Evolutionary conservation across 2,329 filamentous ascomycete genomes (phyloP).

Genomic region (Westerdykella ornata): DNA sequence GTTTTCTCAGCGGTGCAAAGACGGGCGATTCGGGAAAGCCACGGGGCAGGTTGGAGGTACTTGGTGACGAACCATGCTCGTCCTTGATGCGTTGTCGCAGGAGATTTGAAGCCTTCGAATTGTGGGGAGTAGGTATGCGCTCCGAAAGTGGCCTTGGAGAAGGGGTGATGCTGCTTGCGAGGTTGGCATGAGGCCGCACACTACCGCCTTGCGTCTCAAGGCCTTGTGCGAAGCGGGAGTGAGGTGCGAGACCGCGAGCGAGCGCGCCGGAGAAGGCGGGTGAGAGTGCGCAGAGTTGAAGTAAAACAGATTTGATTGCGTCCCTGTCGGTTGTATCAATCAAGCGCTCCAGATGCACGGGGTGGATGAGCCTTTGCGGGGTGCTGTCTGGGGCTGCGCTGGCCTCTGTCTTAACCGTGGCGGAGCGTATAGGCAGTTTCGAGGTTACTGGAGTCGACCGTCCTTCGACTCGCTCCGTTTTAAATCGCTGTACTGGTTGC

Average conservation of each 20-base stretch:
- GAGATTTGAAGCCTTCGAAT: background rate
- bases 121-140: background rate
- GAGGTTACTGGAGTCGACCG: no score
- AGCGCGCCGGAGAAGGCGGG: conserved; percentile 30
- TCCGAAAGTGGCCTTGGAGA: background rate
- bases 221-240: conserved; percentile 22
- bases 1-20: no score
- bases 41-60: no score
- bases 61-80: no score
- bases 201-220: conserved; percentile 5
- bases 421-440: no score
- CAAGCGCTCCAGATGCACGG: conserved; percentile 23
- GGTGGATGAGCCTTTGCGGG: conserved; percentile 11
- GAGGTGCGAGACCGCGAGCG: conserved; percentile 26
- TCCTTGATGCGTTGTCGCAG: background rate
- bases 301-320: conserved; percentile 17
- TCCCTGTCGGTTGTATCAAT: conserved; percentile 17
- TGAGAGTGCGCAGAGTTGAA: conserved; percentile 26
- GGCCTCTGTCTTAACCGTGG: no score
- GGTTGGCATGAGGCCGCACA: no score
- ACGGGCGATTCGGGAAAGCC: no score
- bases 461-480: no score
- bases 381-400: no score
- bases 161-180: conserved; percentile 3
- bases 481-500: no score